phyloP scores from a whole-genome alignment of 331 rosid species.

The Acacia pycnantha region DNA sequence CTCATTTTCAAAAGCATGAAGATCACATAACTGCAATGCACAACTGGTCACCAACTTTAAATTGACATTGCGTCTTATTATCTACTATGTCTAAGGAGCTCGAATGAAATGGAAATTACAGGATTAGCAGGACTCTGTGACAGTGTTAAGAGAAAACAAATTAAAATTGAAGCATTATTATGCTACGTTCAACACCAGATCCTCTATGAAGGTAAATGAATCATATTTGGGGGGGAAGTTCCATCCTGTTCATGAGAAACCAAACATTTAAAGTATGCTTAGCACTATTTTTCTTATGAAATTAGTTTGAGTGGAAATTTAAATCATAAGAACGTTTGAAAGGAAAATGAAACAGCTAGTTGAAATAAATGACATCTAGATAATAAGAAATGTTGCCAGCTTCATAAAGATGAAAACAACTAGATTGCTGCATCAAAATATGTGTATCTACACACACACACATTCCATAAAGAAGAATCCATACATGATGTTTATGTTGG shows the following conservation, averaged over 20 bases:
- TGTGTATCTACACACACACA: background rate
- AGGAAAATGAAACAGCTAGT: background rate
- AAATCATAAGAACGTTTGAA: background rate
- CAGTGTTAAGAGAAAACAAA: background rate
- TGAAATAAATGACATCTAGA: background rate
- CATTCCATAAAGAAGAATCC: conserved; percentile 31
- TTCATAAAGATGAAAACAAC: background rate
- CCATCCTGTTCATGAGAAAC: background rate
- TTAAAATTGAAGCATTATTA: background rate
- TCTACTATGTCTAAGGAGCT: background rate
- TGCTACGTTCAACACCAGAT: background rate
- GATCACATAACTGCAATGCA: background rate
- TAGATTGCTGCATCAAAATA: background rate
- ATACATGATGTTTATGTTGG: conserved; percentile 54
- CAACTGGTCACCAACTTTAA: background rate
- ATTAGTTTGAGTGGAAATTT: background rate
- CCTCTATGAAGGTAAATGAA: background rate
- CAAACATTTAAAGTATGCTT: background rate
- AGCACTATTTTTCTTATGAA: background rate
- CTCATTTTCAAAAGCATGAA: background rate
- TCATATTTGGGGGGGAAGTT: background rate
- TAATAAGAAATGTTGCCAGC: conserved; percentile 7
- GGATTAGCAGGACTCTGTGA: background rate
- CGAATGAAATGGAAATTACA: background rate
- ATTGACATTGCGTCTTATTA: background rate